Conservation (phyloP, 306 rosid species). For the Rosa multiflora region DNA sequence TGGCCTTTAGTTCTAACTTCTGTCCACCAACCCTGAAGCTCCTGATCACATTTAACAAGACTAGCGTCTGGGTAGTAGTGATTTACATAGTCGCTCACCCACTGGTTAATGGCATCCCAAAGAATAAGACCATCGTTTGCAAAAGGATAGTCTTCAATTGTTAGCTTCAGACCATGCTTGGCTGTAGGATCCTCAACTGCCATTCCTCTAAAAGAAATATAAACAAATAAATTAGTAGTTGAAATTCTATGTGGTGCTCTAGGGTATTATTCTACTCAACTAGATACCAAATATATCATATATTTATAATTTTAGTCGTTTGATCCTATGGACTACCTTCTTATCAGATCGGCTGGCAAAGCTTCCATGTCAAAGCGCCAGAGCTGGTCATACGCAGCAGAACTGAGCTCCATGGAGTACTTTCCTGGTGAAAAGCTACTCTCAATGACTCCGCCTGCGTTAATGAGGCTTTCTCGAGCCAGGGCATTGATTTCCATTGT, state of each 20-base stretch:
- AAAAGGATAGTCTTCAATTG: slow-evolving; percentile 44
- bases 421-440: slow-evolving; percentile 30
- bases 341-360: slow-evolving; percentile 41
- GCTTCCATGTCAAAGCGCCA: slow-evolving; percentile 45
- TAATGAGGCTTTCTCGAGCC: slow-evolving; percentile 33
- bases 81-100: slow-evolving; percentile 35
- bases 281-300: background rate
- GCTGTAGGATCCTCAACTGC: slow-evolving; percentile 35
- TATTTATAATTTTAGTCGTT: too few relatives aligned
- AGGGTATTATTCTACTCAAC: too few relatives aligned
- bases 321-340: slow-evolving; percentile 22
- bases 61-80: slow-evolving; percentile 31
- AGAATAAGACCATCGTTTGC: slow-evolving; percentile 40
- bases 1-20: slow-evolving; percentile 40
- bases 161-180: slow-evolving; percentile 37
- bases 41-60: slow-evolving; percentile 25
- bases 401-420: slow-evolving; percentile 32
- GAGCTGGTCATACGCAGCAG: slow-evolving; percentile 31
- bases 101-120: slow-evolving; percentile 35
- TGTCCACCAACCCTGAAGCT: slow-evolving; percentile 49
- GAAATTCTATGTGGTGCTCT: background rate
- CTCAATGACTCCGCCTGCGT: slow-evolving; percentile 40
- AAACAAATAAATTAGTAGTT: background rate
- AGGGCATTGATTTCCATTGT: slow-evolving; percentile 44
- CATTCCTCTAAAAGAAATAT: slow-evolving; percentile 32